phyloP scores from a whole-genome alignment of 768 basidiomycete genomes.

The Mycena indigotica region DNA sequence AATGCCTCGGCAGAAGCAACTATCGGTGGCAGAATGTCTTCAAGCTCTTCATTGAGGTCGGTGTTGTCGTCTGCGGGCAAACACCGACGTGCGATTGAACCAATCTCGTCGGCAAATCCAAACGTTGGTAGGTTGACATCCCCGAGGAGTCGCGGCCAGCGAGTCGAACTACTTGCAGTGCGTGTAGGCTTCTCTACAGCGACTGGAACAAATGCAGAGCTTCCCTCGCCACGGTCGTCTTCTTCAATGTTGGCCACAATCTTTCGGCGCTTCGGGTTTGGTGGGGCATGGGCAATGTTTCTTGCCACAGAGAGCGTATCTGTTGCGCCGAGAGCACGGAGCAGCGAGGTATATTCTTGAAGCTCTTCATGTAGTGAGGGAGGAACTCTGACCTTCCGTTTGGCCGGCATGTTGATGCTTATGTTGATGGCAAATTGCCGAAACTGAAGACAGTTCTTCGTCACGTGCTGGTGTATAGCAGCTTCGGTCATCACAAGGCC shows the following conservation, averaged over 20 bases:
- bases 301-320: conserved; percentile 57
- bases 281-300: conserved; percentile 45
- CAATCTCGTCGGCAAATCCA: conserved; percentile 70
- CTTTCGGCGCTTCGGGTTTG: conserved; percentile 18
- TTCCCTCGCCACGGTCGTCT: neutral
- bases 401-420: conserved; percentile 15
- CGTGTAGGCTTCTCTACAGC: conserved; percentile 1
- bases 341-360: conserved; percentile 64
- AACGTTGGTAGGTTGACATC: conserved; percentile 73
- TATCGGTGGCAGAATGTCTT: conserved; percentile 37
- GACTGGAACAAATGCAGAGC: neutral
- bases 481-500: neutral
- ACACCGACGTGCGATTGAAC: conserved; percentile 43
- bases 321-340: conserved; percentile 63
- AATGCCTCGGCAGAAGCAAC: conserved; percentile 45
- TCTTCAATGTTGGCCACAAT: neutral
- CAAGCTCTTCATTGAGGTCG: conserved; percentile 28
- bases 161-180: conserved; percentile 63
- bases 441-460: neutral
- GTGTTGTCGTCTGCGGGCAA: conserved; percentile 28
- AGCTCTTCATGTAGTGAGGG: conserved; percentile 62
- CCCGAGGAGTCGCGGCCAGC: conserved; percentile 68
- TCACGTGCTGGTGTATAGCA: neutral
- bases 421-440: neutral
- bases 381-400: conserved; percentile 52